Evolutionary conservation across 441 rosid species (phyloP).

Genomic region (Erodium trifolium): DNA sequence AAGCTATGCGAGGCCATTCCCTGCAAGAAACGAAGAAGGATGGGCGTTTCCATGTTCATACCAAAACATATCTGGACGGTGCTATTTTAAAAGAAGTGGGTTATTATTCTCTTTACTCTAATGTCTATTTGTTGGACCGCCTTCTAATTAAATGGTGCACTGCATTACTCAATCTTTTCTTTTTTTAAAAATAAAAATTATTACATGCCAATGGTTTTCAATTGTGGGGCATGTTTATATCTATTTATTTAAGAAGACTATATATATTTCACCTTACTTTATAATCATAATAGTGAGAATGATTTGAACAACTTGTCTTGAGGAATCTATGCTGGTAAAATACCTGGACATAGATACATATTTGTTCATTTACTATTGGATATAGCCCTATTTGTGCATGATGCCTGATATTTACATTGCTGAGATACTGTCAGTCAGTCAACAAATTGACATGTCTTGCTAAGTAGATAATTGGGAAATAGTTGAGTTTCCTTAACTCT

Average conservation of each 20-base stretch:
- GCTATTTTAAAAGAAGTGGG: conserved; percentile 91
- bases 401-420: neutral
- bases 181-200: neutral
- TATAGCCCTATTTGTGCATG: neutral
- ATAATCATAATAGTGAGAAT: neutral
- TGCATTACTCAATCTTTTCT: neutral
- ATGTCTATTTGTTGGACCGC: conserved; percentile 7
- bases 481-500: neutral
- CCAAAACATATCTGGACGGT: conserved; percentile 90
- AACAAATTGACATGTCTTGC: neutral
- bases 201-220: conserved; percentile 4
- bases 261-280: neutral
- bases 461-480: neutral
- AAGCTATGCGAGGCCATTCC: conserved; percentile 97
- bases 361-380: neutral
- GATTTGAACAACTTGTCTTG: neutral
- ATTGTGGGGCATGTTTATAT: neutral
- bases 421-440: conserved; percentile 7
- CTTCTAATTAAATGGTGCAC: neutral
- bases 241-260: neutral
- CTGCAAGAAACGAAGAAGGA: conserved; percentile 91
- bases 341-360: neutral
- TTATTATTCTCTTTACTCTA: conserved; percentile 5
- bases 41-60: conserved; percentile 91
- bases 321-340: neutral